A percentile compares a stretch with the other conserved stretches of the same genome.
phyloP scores from a whole-genome alignment of 2,329 filamentous ascomycete species.

The Claviceps citrina region DNA sequence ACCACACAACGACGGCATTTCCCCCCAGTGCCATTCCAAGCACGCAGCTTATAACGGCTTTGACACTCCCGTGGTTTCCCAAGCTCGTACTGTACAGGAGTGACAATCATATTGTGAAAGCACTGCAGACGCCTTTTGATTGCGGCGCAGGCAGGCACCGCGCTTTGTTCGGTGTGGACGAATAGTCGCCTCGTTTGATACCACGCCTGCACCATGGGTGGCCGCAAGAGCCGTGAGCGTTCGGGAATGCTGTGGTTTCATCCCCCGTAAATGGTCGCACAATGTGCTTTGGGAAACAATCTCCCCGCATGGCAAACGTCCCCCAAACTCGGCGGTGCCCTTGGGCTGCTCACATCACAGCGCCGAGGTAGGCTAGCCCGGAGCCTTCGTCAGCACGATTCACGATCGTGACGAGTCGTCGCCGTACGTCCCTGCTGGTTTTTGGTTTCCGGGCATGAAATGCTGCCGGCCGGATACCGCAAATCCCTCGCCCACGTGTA shows the following conservation, averaged over 20 bases:
- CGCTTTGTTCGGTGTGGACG: too few relatives aligned
- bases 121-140: too few relatives aligned
- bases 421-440: neutral
- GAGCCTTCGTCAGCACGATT: neutral
- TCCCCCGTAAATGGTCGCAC: too few relatives aligned
- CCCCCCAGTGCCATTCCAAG: too few relatives aligned
- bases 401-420: slow-evolving; percentile 2
- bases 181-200: too few relatives aligned
- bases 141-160: too few relatives aligned
- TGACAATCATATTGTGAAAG: neutral
- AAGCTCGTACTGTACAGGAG: neutral
- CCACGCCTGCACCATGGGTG: neutral
- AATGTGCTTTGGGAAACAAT: too few relatives aligned
- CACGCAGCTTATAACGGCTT: neutral
- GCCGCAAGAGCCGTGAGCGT: neutral
- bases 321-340: too few relatives aligned
- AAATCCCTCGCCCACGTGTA: neutral
- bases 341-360: too few relatives aligned
- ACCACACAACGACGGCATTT: too few relatives aligned
- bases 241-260: too few relatives aligned
- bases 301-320: too few relatives aligned
- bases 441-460: neutral
- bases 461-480: neutral
- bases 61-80: neutral
- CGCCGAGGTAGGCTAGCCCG: neutral